phyloP scores from a whole-genome alignment of 2,329 filamentous ascomycete species.

The Paracoccidioides lutzii region DNA sequence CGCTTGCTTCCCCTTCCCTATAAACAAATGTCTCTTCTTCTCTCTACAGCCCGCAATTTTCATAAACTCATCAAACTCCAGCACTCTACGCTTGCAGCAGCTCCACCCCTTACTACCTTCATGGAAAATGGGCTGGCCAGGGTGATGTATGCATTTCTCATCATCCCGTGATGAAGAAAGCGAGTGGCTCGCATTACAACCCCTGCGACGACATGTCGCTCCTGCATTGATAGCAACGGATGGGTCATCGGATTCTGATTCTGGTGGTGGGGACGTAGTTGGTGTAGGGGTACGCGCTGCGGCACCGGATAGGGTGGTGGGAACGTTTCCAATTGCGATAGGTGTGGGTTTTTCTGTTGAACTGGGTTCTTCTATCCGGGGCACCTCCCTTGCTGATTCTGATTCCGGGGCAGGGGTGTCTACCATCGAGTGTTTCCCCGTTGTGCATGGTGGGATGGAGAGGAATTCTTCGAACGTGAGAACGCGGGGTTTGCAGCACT shows the following conservation, averaged over 20 bases:
- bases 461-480: constrained; percentile 98
- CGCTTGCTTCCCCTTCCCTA: constrained; percentile 54
- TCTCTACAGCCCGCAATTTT: constrained; percentile 84
- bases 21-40: constrained; percentile 69
- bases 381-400: constrained; percentile 27
- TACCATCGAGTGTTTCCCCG: constrained; percentile 80
- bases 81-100: constrained; percentile 86
- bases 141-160: constrained; percentile 78
- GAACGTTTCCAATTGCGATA: constrained; percentile 9
- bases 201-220: constrained; percentile 62
- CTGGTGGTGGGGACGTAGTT: constrained; percentile 44
- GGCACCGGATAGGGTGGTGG: constrained; percentile 21
- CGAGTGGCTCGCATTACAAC: constrained; percentile 55
- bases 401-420: constrained; percentile 46
- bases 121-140: constrained; percentile 84
- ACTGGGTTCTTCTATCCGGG: constrained; percentile 8
- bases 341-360: constrained; percentile 12
- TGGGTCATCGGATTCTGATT: constrained; percentile 81
- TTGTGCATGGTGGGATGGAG: constrained; percentile 78
- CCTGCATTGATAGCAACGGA: constrained; percentile 58
- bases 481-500: constrained; percentile 95
- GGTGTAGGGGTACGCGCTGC: constrained; percentile 19
- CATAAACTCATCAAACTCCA: constrained; percentile 98
- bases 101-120: constrained; percentile 97
- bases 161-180: constrained; percentile 47